A percentile compares a stretch with the other conserved stretches of the same genome.
These are phyloP conservation scores for Neurospora terricola DNA, from an alignment of 495 filamentous ascomycete species.

Conservation along the genomic window DNA sequence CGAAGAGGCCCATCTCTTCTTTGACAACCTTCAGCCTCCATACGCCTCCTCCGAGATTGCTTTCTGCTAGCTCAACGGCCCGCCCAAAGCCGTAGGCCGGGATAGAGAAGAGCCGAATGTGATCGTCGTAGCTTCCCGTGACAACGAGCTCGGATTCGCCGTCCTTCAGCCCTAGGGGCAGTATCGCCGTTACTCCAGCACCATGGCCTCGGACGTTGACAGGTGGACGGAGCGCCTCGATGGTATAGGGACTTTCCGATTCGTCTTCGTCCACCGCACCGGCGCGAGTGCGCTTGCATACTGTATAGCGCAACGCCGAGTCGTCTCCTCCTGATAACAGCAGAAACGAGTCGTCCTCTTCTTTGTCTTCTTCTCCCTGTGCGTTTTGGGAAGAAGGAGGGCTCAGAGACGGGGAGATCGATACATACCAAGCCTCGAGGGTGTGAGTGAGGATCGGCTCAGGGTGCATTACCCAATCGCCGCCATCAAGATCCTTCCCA, in stretches of 20 bases:
- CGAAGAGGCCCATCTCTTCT: constrained; percentile 1
- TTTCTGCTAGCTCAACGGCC: constrained; percentile 47
- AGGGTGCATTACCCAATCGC: constrained; percentile 10
- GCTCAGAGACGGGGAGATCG: constrained; percentile 31
- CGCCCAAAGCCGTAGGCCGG: constrained; percentile 10
- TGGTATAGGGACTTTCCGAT: constrained; percentile 21
- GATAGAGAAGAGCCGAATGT: constrained; percentile 52
- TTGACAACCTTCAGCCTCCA: constrained; percentile 69
- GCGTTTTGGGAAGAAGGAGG: background rate
- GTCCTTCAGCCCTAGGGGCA: constrained; percentile 45
- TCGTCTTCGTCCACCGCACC: background rate
- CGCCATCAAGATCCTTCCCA: constrained; percentile 5
- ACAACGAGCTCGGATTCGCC: constrained; percentile 47
- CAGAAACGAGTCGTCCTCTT: constrained; percentile 6
- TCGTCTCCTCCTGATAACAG: constrained; percentile 67
- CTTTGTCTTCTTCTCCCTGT: background rate
- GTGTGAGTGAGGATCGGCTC: constrained; percentile 31
- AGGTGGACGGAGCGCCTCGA: constrained; percentile 26
- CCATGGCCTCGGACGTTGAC: constrained; percentile 46
- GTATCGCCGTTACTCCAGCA: constrained; percentile 82
- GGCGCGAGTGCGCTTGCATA: constrained; percentile 10
- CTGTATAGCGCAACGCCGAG: constrained; percentile 30
- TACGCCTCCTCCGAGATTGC: constrained; percentile 72
- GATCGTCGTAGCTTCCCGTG: constrained; percentile 91
- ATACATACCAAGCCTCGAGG: constrained; percentile 60